Base-by-base conservation (phyloP, 257 asterid species). In the Avicennia marina region DNA sequence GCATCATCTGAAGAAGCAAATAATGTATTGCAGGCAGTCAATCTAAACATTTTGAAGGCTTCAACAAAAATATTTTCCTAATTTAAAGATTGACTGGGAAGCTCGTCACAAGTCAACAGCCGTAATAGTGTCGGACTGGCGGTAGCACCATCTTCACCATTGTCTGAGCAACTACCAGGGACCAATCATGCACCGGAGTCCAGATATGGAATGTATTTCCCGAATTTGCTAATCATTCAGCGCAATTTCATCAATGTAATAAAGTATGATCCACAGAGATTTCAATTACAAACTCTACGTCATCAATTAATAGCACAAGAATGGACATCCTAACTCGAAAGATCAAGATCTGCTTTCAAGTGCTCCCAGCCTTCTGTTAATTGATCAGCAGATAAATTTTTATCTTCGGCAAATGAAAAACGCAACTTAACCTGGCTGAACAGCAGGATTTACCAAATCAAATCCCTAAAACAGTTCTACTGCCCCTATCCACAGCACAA, bases 261-360 rank as follows among this genome's bases (percentile, higher is more conserved):
- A 39, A 60, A 39, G 26, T 21, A 10, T 15, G 40, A 38, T 39
- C 62, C 45, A 15, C 1, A 20, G 41, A 6, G 36, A 27, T 48
- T 26, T 53, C 24, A 48, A 55, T 17, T n/a, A 21, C 17, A 52
- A 64, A 65, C 65, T 22, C 19, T 49, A 69, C 9, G 8, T 38
- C 19, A 48, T 49, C 41, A 22, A 42, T 24, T 29, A 52, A 53
- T 33, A 47, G 25, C 36, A 24, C 36, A 42, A 44, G 39, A 62
- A 53, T 39, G 18, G 31, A 54, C 53, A 27, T 48, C 39, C 15
- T 24, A 38, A 31, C 51, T 29, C 56, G 53, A 29, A 31, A 38
- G 33, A 58, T 16, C 42, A 59, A 47, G 49, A 61, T 21, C 65
- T 31, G 27, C 39, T 43, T 56, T 38, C 58, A 49, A 48, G 42